Evolutionary conservation across 2,329 filamentous ascomycete species (phyloP).

Genomic region (Xylaria multiplex): DNA sequence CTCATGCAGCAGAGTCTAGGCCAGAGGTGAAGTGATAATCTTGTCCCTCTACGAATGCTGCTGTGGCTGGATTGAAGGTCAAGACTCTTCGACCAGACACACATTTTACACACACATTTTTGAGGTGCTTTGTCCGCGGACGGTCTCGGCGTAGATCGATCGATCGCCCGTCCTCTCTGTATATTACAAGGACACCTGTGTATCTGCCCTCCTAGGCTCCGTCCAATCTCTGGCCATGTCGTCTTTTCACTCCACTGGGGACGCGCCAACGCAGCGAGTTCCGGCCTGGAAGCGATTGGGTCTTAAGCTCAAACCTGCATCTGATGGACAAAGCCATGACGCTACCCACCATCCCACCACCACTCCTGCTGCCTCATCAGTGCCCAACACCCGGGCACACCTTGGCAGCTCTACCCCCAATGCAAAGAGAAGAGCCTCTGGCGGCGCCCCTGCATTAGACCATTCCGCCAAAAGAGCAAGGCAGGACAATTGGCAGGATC

Average conservation of each 20-base stretch:
- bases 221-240: slow-evolving; percentile 54
- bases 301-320: slow-evolving; percentile 66
- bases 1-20: slow-evolving; percentile 26
- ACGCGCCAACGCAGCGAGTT: slow-evolving; percentile 58
- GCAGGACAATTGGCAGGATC: slow-evolving; percentile 45
- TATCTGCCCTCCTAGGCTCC: slow-evolving; percentile 36
- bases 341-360: slow-evolving; percentile 44
- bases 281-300: slow-evolving; percentile 72
- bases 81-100: slow-evolving; percentile 3
- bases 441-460: slow-evolving; percentile 46
- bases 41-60: slow-evolving; percentile 5
- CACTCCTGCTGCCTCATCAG: slow-evolving; percentile 35
- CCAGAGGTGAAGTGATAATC: slow-evolving; percentile 25
- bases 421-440: slow-evolving; percentile 49
- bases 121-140: neutral
- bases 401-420: slow-evolving; percentile 36
- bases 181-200: slow-evolving; percentile 8
- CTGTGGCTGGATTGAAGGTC: slow-evolving; percentile 7
- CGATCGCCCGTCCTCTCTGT: slow-evolving; percentile 16
- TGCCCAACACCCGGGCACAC: slow-evolving; percentile 39
- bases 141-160: slow-evolving; percentile 13
- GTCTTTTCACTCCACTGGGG: slow-evolving; percentile 51
- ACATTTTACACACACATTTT: neutral
- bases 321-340: slow-evolving; percentile 49
- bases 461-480: slow-evolving; percentile 47